Percentiles rank a stretch among this genome's conserved stretches.
Evolutionary conservation across 2,329 filamentous ascomycete genomes (phyloP).

Genomic region (Aspergillus quadrilineatus): DNA sequence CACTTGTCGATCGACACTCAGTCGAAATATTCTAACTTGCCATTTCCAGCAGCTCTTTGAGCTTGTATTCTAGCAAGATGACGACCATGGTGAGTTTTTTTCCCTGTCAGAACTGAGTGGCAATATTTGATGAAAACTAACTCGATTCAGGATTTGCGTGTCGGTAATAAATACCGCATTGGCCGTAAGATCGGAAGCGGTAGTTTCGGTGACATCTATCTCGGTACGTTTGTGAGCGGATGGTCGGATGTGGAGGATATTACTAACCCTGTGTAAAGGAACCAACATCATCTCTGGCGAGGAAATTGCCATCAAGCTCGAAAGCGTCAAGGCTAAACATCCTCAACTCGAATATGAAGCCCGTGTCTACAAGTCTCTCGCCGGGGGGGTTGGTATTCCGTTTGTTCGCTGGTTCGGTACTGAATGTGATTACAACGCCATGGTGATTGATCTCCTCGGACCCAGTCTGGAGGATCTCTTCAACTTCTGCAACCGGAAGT

Average conservation of each 20-base stretch:
- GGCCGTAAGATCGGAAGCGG: conserved; percentile 98
- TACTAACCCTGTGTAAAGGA: conserved; percentile 51
- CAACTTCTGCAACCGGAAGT: conserved; percentile 99
- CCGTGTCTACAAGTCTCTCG: conserved; percentile 80
- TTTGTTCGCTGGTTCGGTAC: conserved; percentile 99
- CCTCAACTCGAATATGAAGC: conserved; percentile 98
- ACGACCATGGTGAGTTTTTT: conserved; percentile 39
- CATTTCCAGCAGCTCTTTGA: conserved; percentile 33
- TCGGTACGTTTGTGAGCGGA: conserved; percentile 54
- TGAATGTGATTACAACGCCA: conserved; percentile 99
- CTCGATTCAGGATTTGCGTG: conserved; percentile 82
- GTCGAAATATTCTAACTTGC: conserved; percentile 10
- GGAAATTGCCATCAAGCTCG: conserved; percentile 99
- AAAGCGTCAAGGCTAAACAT: conserved; percentile 99
- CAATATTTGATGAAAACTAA: conserved; percentile 19
- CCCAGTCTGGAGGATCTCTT: conserved; percentile 96
- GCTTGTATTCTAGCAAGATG: conserved; percentile 31
- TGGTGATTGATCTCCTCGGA: conserved; percentile 96
- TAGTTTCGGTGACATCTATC: conserved; percentile 97
- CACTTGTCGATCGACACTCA: not conserved
- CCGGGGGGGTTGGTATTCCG: conserved; percentile 94
- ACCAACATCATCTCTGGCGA: conserved; percentile 99
- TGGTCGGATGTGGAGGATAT: not conserved
- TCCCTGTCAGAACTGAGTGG: not conserved
- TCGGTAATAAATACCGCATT: conserved; percentile 99